Base-by-base conservation (phyloP, 2,329 filamentous ascomycete genomes). In the Chrysosphaeria jannelii region DNA sequence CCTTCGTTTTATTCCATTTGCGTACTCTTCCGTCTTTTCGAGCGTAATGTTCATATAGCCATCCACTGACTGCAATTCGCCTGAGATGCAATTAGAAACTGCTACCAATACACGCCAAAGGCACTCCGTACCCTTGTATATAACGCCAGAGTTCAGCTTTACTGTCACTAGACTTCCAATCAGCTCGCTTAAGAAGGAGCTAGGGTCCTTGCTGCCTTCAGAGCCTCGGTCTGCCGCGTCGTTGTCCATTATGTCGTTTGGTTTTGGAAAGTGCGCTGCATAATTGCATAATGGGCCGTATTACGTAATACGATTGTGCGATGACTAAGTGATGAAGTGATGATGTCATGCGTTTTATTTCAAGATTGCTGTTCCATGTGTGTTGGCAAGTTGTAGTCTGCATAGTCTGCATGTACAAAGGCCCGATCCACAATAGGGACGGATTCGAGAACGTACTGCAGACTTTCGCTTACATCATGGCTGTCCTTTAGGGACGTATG, bases 21-120 rank as follows among this genome's bases (percentile, higher is more conserved):
- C 70, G 35, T 68, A 78, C 47, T 97, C 85, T 33, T 75, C 68
- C 11, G 78, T 89, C 48, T 90, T 85, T 46, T 97, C 85, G 14
- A 97, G 60, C 8, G 85, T 81, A 42, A 97, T 91, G 49, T 97
- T 97, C 85, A 97, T 97, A 49, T 93, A 97, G 24, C 85, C 85
- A 44, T 97, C 85, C 23, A 97, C 81, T 1, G 79, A 90, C 43
- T 93, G 79, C 18, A 93, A 58, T 42, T 91, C 78, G 35, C 85
- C 81, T 18, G n/a, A n/a, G n/a, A n/a, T n/a, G n/a, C n/a, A n/a
- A n/a, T n/a, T n/a, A n/a, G n/a, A n/a, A n/a, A n/a, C n/a, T n/a
- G n/a, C n/a, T n/a, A n/a, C n/a, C 91, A 31, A 3, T 2, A n/a
- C 12, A 11, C 6, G 1, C n/a, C n/a, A n/a, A n/a, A n/a, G n/a